A percentile compares a stretch with the other conserved stretches of the same genome.
These are phyloP conservation scores for Apiospora rasikravindrae DNA, from an alignment of 2,329 filamentous ascomycete genomes.

Conservation along the genomic window DNA sequence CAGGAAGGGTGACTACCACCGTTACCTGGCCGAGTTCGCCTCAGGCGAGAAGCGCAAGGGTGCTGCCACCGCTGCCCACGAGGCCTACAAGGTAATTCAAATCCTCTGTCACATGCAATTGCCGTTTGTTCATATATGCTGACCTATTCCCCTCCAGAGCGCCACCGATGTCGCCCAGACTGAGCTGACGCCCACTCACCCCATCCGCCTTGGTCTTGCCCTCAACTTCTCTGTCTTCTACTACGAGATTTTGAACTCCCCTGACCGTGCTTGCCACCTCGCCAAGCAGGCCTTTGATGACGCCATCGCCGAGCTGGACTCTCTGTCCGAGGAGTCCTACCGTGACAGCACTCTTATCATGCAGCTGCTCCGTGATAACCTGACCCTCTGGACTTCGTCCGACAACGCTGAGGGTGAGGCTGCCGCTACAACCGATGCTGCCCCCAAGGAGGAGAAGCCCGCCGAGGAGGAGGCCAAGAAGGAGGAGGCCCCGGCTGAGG, in stretches of 20 bases:
- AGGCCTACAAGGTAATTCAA: conserved; percentile 88
- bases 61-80: conserved; percentile 83
- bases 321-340: conserved; percentile 96
- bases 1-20: conserved; percentile 98
- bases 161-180: conserved; percentile 98
- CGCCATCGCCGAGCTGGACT: conserved; percentile 98
- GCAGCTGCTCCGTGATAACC: conserved; percentile 97
- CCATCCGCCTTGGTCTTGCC: conserved; percentile 95
- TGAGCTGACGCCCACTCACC: conserved; percentile 95
- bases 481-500: conserved; percentile 53
- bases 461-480: conserved; percentile 61
- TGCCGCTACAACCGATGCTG: conserved; percentile 54
- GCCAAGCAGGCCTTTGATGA: conserved; percentile 99
- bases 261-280: conserved; percentile 95
- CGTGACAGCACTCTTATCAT: conserved; percentile 99
- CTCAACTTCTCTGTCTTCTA: conserved; percentile 99
- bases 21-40: conserved; percentile 92
- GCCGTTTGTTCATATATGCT: neutral
- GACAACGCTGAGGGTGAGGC: conserved; percentile 81
- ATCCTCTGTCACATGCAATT: conserved; percentile 33
- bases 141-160: conserved; percentile 61
- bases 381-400: conserved; percentile 97
- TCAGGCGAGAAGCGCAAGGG: conserved; percentile 91
- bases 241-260: conserved; percentile 99
- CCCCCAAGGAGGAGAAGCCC: conserved; percentile 62